Evolutionary conservation across 805 yeast species (phyloP), one percentile per base, ranked within the genome.

Genomic region (Nematodospora valgi): DNA sequence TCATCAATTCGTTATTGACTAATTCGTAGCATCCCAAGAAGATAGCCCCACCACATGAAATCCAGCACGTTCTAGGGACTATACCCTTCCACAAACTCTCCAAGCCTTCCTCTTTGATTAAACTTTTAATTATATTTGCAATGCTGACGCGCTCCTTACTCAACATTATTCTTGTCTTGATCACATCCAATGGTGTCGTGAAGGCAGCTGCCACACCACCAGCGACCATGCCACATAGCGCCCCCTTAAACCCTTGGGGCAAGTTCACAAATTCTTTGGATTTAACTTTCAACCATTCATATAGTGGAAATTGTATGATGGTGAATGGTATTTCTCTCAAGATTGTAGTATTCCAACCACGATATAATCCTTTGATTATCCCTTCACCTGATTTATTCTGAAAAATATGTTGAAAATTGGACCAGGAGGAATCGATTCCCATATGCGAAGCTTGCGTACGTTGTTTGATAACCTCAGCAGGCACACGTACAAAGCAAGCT

Each of bases 281-380:
- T 30, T 58, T 54, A 43, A 61, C 61, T 64, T 93, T 93, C 49
- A 93, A 56, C 54, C 68, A 76, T 55, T 93, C 99, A 56, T 93
- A 93, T 24, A 93, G 60, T 4, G 98, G 98, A 64, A 89, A 93
- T 55, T 93, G 98, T 38, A 93, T 87, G 56, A 89, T 72, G 0
- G 99, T 93, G 63, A 93, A 93, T 4, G 99, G 98, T 29, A 93
- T 91, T 51, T 93, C 99, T 41, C 99, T 72, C 79, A 89, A 72
- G 27, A 93, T 82, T 1, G 99, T 93, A 10, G 95, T 80, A 15
- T 77, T 70, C 88, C 95, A 93, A 6, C 99, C 99, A 46, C 98
- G 71, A 55, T 93, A 93, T 4, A 93, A 67, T 2, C 96, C 96
- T 24, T 73, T 62, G 15, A 84, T 46, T 0, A 79, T 64, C 3